A percentile compares a stretch with the other conserved stretches of the same genome.
phyloP scores from a whole-genome alignment of 768 basidiomycete genomes.

The Amanita rimosa region DNA sequence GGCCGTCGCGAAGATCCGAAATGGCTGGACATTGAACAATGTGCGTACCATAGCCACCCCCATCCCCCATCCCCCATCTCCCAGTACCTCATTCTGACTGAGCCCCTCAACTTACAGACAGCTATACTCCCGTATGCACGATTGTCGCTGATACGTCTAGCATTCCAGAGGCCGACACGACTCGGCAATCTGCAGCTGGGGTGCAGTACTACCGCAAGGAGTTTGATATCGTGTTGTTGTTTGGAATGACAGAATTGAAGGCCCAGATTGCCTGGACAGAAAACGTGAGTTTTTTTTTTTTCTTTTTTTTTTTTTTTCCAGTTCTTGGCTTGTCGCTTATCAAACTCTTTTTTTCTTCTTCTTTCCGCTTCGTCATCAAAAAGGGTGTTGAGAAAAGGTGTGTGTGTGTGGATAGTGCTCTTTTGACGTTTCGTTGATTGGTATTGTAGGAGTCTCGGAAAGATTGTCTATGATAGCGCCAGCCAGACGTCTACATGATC shows the following conservation, averaged over 20 bases:
- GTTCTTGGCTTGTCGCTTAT: no score
- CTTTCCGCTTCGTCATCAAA: neutral
- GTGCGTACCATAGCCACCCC: conserved; percentile 15
- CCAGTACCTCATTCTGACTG: no score
- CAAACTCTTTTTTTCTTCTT: no score
- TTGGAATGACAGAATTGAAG: conserved; percentile 35
- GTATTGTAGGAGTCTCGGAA: no score
- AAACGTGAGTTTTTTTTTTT: conserved; percentile 19
- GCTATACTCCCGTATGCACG: conserved; percentile 18
- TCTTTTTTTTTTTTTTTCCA: no score
- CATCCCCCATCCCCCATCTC: no score
- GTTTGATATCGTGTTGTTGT: conserved; percentile 26
- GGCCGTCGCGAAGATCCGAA: conserved; percentile 14
- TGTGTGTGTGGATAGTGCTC: neutral
- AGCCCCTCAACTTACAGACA: conserved; percentile 8
- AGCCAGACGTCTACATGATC: no score
- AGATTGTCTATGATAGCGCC: no score
- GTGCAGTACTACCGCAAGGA: conserved; percentile 14
- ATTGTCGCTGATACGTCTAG: conserved; percentile 16
- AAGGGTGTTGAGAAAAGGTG: conserved; percentile 4
- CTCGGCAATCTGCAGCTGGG: neutral
- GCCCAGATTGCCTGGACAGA: conserved; percentile 34
- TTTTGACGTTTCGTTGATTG: no score
- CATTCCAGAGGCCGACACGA: neutral
- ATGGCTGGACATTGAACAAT: conserved; percentile 18